Conservation (phyloP, 2,329 filamentous ascomycete genomes). For the Colletotrichum sansevieriae region DNA sequence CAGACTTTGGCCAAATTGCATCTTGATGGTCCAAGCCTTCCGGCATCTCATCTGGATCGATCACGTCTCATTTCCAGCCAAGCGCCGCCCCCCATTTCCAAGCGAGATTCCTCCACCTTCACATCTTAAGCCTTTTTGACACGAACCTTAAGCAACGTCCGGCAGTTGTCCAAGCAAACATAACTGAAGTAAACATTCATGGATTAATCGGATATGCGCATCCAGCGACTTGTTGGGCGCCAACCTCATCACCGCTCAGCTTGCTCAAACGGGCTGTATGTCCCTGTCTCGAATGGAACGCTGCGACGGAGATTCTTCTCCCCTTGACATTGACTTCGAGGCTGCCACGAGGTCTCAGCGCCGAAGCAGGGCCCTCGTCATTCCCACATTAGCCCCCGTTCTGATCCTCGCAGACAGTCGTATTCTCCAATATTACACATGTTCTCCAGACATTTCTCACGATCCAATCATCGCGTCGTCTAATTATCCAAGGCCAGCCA, state of each 20-base stretch:
- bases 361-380: slow-evolving; percentile 20
- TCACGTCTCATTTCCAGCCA: slow-evolving; percentile 28
- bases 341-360: slow-evolving; percentile 27
- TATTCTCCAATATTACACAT: slow-evolving; percentile 14
- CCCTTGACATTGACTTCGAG: slow-evolving; percentile 11
- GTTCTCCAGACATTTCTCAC: slow-evolving; percentile 18
- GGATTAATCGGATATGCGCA: slow-evolving; percentile 4
- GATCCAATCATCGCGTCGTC: slow-evolving; percentile 9
- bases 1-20: slow-evolving; percentile 6
- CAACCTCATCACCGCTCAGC: slow-evolving; percentile 23
- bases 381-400: slow-evolving; percentile 1
- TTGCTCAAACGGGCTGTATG: slow-evolving; percentile 32
- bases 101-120: slow-evolving; percentile 27
- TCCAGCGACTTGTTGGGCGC: slow-evolving; percentile 6
- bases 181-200: neutral
- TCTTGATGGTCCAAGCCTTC: slow-evolving; percentile 19
- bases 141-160: slow-evolving; percentile 20
- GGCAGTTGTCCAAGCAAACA: slow-evolving; percentile 10
- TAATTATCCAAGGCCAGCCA: neutral
- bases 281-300: slow-evolving; percentile 14
- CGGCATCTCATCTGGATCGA: slow-evolving; percentile 38
- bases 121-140: slow-evolving; percentile 31
- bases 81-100: slow-evolving; percentile 20
- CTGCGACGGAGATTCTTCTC: neutral
- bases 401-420: slow-evolving; percentile 18